phyloP scores from a whole-genome alignment of 148 eudicot species.

The Cornus florida region DNA sequence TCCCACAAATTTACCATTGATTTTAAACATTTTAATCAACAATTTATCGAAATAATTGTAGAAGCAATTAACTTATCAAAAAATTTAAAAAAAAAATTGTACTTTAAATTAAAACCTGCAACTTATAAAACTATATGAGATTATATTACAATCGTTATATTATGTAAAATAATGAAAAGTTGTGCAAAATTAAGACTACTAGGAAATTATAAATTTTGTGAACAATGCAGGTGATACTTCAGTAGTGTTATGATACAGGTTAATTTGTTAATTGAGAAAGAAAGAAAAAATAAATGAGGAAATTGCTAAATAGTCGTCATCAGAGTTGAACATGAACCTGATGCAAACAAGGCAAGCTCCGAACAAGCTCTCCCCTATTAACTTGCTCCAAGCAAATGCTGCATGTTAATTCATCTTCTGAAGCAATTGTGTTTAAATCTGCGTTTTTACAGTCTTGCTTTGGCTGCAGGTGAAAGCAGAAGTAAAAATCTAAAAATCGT shows the following conservation, averaged over 20 bases:
- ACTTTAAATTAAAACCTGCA: not conserved
- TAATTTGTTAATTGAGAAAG: not conserved
- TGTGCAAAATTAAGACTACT: not conserved
- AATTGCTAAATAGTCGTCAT: not conserved
- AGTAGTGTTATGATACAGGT: not conserved
- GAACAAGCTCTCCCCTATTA: constrained; percentile 45
- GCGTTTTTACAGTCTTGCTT: constrained; percentile 23
- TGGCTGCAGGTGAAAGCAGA: constrained; percentile 16
- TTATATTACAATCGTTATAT: not conserved
- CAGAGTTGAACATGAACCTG: constrained; percentile 28
- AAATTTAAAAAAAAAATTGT: no score
- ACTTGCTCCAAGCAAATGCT: constrained; percentile 52
- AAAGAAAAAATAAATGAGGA: not conserved
- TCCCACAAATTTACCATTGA: no score
- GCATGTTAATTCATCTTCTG: constrained; percentile 41
- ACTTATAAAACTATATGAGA: not conserved
- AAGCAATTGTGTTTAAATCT: constrained; percentile 16
- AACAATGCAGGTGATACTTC: not conserved
- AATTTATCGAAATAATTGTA: not conserved
- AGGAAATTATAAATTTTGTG: no score
- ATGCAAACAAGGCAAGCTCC: constrained; percentile 59
- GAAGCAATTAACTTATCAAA: no score
- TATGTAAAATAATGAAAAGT: not conserved
- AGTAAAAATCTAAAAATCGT: not conserved
- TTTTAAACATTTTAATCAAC: no score